Evolutionary conservation across 1,284 basidiomycete species (phyloP).

Genomic region (Cryptococcus sp.): DNA sequence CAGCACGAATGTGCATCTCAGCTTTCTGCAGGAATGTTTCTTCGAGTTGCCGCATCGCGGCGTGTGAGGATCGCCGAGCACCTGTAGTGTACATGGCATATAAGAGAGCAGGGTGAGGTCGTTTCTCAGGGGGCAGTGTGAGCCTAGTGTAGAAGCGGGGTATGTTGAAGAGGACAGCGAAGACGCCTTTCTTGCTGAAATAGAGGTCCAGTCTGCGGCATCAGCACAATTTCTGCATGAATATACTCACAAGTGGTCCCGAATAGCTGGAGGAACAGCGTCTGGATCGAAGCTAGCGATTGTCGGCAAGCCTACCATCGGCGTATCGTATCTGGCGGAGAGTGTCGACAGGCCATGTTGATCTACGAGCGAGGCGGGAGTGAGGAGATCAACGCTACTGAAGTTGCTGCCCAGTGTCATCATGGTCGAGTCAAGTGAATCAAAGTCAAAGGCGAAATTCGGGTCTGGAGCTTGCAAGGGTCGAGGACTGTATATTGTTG

Average conservation of each 20-base stretch:
- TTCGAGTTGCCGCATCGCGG: constrained; percentile 31
- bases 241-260: constrained; percentile 37
- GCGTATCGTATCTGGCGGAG: too few species aligned
- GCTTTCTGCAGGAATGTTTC: constrained; percentile 37
- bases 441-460: too few species aligned
- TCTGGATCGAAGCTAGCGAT: constrained; percentile 29
- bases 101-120: constrained; percentile 31
- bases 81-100: constrained; percentile 35
- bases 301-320: too few species aligned
- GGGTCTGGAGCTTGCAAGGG: too few species aligned
- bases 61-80: constrained; percentile 30
- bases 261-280: constrained; percentile 34
- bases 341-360: too few species aligned
- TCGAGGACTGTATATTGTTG: too few species aligned
- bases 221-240: constrained; percentile 16
- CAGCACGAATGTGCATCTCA: constrained; percentile 31
- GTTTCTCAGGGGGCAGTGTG: constrained; percentile 26
- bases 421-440: too few species aligned
- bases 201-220: constrained; percentile 27
- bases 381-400: too few species aligned
- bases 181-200: constrained; percentile 19
- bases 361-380: too few species aligned
- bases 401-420: too few species aligned
- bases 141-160: constrained; percentile 32
- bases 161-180: constrained; percentile 21